These are phyloP conservation scores for Penicillium dipodomyicola DNA, from an alignment of 495 filamentous ascomycete genomes.

Conservation along the genomic window DNA sequence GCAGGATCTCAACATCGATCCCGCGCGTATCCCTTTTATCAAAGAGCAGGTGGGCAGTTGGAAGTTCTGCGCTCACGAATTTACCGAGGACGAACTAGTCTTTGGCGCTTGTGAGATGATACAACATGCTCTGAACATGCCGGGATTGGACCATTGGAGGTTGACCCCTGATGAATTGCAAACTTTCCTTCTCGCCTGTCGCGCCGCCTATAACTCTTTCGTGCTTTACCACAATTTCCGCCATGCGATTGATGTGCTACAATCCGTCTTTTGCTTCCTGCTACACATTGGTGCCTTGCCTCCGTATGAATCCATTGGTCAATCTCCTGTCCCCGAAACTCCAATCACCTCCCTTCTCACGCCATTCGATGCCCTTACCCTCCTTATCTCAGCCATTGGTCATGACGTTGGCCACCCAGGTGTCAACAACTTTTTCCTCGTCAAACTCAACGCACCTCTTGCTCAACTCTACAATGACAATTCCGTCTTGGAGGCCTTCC, in stretches of 20 bases:
- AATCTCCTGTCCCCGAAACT: constrained; percentile 39
- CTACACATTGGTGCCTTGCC: constrained; percentile 76
- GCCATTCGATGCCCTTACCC: constrained; percentile 83
- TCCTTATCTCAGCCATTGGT: constrained; percentile 91
- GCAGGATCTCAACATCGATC: constrained; percentile 40
- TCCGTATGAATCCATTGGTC: constrained; percentile 48
- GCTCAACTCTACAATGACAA: constrained; percentile 98
- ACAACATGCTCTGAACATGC: constrained; percentile 80
- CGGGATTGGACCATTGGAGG: constrained; percentile 75
- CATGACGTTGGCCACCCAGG: constrained; percentile 98
- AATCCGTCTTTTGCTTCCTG: constrained; percentile 91
- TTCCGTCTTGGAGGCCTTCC: constrained; percentile 95
- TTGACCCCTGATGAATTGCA: constrained; percentile 77
- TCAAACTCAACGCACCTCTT: constrained; percentile 87
- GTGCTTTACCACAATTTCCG: constrained; percentile 99
- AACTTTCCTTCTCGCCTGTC: constrained; percentile 77
- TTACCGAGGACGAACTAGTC: constrained; percentile 83
- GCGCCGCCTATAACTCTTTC: constrained; percentile 86
- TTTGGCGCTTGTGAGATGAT: constrained; percentile 79
- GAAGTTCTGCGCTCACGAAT: constrained; percentile 86
- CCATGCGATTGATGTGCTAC: constrained; percentile 92
- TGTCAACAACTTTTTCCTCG: constrained; percentile 95
- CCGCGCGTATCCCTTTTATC: constrained; percentile 59
- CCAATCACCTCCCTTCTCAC: constrained; percentile 68
- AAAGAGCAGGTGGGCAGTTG: constrained; percentile 72